These are phyloP conservation scores for Phylloboletellus chloephorus DNA, from an alignment of 1,284 basidiomycete genomes.

Conservation along the genomic window DNA sequence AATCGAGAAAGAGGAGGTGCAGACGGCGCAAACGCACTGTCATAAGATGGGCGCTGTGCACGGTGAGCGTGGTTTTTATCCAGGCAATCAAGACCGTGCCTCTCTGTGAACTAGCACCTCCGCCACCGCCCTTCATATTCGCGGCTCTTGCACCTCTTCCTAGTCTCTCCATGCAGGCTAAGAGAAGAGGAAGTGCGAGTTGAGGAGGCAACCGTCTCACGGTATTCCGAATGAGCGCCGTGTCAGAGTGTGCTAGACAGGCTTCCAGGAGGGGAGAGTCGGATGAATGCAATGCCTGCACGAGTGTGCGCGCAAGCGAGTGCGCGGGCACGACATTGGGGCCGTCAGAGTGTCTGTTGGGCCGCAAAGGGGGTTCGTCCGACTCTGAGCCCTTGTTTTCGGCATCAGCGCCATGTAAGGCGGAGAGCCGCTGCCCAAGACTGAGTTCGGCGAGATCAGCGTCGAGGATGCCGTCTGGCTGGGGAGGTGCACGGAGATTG, in stretches of 20 bases:
- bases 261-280: slow-evolving; percentile 86
- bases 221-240: slow-evolving; percentile 80
- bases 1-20: slow-evolving; percentile 6
- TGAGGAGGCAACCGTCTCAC: slow-evolving; percentile 87
- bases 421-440: slow-evolving; percentile 81
- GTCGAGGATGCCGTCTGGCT: slow-evolving; percentile 68
- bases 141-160: slow-evolving; percentile 70
- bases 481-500: slow-evolving; percentile 42
- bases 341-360: slow-evolving; percentile 35
- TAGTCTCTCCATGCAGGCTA: slow-evolving; percentile 85
- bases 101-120: slow-evolving; percentile 79
- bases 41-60: slow-evolving; percentile 92
- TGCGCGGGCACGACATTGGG: slow-evolving; percentile 64
- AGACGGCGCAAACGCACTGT: slow-evolving; percentile 55
- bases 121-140: slow-evolving; percentile 76
- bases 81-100: slow-evolving; percentile 83
- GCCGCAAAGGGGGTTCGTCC: slow-evolving; percentile 34
- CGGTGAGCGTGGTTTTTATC: slow-evolving; percentile 82
- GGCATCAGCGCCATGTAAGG: slow-evolving; percentile 48
- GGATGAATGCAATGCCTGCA: slow-evolving; percentile 94
- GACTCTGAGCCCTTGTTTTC: slow-evolving; percentile 32
- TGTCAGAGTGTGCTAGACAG: slow-evolving; percentile 83
- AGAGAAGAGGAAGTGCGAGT: slow-evolving; percentile 82
- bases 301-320: slow-evolving; percentile 90
- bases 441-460: slow-evolving; percentile 85